phyloP scores from a whole-genome alignment of 257 asterid species.

The Forsythia suspensa region DNA sequence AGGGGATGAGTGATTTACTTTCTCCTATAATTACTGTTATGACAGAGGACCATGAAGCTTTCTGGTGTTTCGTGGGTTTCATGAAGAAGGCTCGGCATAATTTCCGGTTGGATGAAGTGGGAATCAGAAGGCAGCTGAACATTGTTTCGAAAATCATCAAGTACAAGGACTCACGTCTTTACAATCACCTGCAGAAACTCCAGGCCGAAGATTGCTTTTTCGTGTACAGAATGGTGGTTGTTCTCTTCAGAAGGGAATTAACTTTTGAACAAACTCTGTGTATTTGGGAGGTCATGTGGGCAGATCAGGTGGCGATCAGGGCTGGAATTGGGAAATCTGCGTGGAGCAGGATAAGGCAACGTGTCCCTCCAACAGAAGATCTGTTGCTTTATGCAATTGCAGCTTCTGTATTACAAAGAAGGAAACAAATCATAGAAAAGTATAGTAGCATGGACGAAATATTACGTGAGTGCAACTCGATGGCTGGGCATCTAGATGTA shows the following conservation, averaged over 20 bases:
- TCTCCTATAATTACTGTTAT: slow-evolving; percentile 78
- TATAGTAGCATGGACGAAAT: slow-evolving; percentile 91
- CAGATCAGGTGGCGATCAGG: slow-evolving; percentile 89
- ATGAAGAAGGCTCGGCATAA: slow-evolving; percentile 93
- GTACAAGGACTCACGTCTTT: slow-evolving; percentile 79
- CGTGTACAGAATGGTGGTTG: slow-evolving; percentile 93
- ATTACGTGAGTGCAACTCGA: slow-evolving; percentile 78
- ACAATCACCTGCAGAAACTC: slow-evolving; percentile 77
- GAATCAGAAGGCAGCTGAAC: slow-evolving; percentile 77
- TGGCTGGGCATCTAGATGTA: slow-evolving; percentile 88
- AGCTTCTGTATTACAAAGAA: slow-evolving; percentile 85
- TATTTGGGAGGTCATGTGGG: slow-evolving; percentile 97
- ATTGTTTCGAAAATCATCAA: slow-evolving; percentile 78
- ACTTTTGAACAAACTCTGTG: slow-evolving; percentile 84
- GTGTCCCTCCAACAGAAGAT: slow-evolving; percentile 89
- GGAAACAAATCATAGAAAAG: slow-evolving; percentile 80
- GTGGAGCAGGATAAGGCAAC: slow-evolving; percentile 79
- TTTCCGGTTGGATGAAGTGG: slow-evolving; percentile 84
- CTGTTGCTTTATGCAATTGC: slow-evolving; percentile 82
- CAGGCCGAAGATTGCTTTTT: slow-evolving; percentile 95
- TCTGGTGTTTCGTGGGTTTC: slow-evolving; percentile 95
- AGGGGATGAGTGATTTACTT: slow-evolving; percentile 93
- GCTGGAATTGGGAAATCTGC: slow-evolving; percentile 77
- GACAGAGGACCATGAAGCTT: slow-evolving; percentile 87
- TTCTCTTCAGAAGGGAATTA: slow-evolving; percentile 80